Evolutionary conservation across 495 filamentous ascomycete species (phyloP), one percentile per base, ranked within the genome.

Genomic region (Cudoniella acicularis): DNA sequence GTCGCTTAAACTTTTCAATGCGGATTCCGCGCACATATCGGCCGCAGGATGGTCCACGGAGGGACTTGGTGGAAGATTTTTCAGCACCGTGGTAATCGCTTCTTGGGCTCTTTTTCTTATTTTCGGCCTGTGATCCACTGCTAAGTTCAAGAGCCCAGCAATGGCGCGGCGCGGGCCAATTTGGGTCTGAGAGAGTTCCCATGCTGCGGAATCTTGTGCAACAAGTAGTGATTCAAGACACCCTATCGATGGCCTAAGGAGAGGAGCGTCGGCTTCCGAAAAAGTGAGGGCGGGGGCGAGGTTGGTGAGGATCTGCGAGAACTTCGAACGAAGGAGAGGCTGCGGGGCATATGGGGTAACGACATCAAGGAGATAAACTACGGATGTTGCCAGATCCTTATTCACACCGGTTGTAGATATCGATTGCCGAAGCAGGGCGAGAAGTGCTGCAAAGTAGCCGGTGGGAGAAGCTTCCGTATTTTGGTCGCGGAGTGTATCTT

Each of bases 61-160:
- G 1, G 94, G 95, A 67, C 87, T 96, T 16, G 93, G 91, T 0
- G 94, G 94, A 20, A 90, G 86, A 49, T 79, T 83, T 70, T 87
- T 84, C 45, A 98, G 81, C 11, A 98, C 84, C 60, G 89, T 89
- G 36, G 83, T 82, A 62, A 98, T 67, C 20, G 92, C 91, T 60
- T 98, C 94, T 71, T 96, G 91, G 18, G 93, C 92, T 66, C 93
- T 78, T 82, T 95, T 98, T 59, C 94, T 83, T 25, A 98, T 92
- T 73, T 98, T 98, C 13, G 94, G 95, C 18, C 95, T 80, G 58
- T 89, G 90, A 66, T 98, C 94, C 42, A 95, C 79, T 0, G 91
- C 83, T 48, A 98, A 77, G 36, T 80, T 85, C 56, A 98, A 72
- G 45, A 98, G 79, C n/a, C 91, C 94, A 16, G 91, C 89, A 20